These are phyloP conservation scores for Agrostemma githago DNA, from an alignment of 148 eudicot species.

Conservation along the genomic window DNA sequence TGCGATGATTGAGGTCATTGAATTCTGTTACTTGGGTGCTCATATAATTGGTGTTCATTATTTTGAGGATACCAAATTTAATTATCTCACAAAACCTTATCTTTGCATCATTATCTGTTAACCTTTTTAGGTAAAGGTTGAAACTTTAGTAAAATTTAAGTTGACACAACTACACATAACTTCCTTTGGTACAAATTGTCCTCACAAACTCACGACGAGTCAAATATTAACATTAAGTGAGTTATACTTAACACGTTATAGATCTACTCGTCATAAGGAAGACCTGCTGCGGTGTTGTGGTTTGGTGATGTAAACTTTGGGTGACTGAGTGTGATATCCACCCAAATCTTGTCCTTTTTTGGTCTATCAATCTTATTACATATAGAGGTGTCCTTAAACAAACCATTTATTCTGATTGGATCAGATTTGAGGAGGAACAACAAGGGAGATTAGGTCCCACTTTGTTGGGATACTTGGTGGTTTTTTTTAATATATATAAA, in stretches of 20 bases:
- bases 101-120: conserved; percentile 12
- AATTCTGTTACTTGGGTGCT: conserved; percentile 12
- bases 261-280: too few relatives aligned
- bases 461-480: conserved; percentile 37
- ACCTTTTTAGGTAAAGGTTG: conserved; percentile 18
- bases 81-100: conserved; percentile 4
- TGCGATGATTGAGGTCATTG: not conserved
- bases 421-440: conserved; percentile 25
- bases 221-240: too few relatives aligned
- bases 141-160: conserved; percentile 19
- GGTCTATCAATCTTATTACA: not conserved
- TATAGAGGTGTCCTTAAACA: conserved; percentile 23
- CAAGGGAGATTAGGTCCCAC: conserved; percentile 40
- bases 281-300: too few relatives aligned
- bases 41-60: not conserved
- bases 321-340: conserved; percentile 21
- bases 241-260: too few relatives aligned
- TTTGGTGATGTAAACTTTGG: not conserved
- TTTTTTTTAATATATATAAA: conserved; percentile 38
- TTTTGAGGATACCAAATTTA: not conserved
- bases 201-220: too few relatives aligned
- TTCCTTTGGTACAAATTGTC: too few relatives aligned
- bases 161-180: conserved; percentile 2
- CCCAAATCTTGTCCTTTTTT: conserved; percentile 20
- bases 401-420: conserved; percentile 25